These are phyloP conservation scores for Crataegus laevigata DNA, from an alignment of 306 rosid genomes.

Conservation along the genomic window DNA sequence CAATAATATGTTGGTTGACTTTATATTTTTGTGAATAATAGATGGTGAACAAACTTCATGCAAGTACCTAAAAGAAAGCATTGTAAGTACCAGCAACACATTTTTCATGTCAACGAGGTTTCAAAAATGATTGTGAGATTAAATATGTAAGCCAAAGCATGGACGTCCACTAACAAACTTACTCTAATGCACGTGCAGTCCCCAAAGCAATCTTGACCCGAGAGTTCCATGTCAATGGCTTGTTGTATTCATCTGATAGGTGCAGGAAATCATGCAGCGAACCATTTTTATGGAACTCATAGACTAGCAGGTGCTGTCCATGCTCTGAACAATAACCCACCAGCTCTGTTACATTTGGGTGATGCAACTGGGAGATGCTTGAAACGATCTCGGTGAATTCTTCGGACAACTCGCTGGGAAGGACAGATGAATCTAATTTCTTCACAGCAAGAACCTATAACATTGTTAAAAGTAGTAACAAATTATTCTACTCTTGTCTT, in stretches of 20 bases:
- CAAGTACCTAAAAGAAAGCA: constrained; percentile 55
- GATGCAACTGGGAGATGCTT: constrained; percentile 68
- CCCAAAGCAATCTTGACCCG: constrained; percentile 98
- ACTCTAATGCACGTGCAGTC: constrained; percentile 95
- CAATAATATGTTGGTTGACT: constrained; percentile 80
- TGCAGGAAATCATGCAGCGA: constrained; percentile 86
- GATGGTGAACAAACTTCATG: constrained; percentile 99
- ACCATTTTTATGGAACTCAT: constrained; percentile 82
- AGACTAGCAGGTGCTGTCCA: constrained; percentile 81
- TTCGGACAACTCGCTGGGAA: constrained; percentile 44
- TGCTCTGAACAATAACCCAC: constrained; percentile 96
- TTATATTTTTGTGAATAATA: constrained; percentile 76
- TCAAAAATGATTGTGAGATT: no score
- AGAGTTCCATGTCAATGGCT: constrained; percentile 92
- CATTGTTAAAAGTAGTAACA: constrained; percentile 12
- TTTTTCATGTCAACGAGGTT: neutral
- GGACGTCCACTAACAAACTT: constrained; percentile 24
- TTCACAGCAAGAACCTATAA: constrained; percentile 88
- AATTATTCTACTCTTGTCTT: neutral
- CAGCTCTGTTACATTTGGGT: constrained; percentile 84
- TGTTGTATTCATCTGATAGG: constrained; percentile 70
- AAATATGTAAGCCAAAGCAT: no score
- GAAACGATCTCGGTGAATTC: constrained; percentile 70
- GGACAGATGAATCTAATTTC: constrained; percentile 77
- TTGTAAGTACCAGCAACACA: neutral